Percentiles rank a stretch among this genome's conserved stretches.
Evolutionary conservation across 345 rosid species (phyloP).

Genomic region (Brassica juncea): DNA sequence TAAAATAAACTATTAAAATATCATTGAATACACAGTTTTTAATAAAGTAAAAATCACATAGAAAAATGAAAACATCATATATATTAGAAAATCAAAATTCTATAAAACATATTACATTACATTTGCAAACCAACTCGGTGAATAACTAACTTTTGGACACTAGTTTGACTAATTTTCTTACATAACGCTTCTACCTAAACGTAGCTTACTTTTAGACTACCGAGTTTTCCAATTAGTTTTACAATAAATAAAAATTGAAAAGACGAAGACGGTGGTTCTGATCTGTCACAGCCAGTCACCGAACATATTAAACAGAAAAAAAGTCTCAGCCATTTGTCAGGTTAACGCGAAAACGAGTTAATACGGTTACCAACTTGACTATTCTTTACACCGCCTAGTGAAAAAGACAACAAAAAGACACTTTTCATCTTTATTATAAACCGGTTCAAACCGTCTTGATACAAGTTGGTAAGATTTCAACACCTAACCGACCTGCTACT

Average conservation of each 20-base stretch:
- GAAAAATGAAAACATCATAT: no score
- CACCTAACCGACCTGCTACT: neutral
- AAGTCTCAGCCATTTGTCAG: constrained; percentile 9
- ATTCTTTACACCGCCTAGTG: constrained; percentile 7
- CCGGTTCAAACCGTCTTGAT: neutral
- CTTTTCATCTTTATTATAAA: constrained; percentile 6
- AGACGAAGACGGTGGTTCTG: constrained; percentile 5
- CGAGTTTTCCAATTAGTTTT: neutral
- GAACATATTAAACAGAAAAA: neutral
- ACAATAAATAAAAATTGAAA: neutral
- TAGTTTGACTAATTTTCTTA: constrained; percentile 2
- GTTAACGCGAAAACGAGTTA: constrained; percentile 25
- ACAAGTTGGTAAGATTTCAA: neutral
- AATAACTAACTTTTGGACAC: neutral
- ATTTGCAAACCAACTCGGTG: neutral
- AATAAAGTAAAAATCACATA: no score
- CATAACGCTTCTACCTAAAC: neutral
- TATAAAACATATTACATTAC: no score
- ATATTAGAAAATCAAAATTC: no score
- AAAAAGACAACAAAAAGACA: constrained; percentile 23
- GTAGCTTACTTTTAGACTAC: neutral
- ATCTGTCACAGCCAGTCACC: constrained; percentile 15
- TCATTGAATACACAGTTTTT: no score
- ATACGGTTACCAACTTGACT: constrained; percentile 22
- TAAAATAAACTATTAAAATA: no score